These are phyloP conservation scores for Rhizophlyctis rosea DNA, from an alignment of 192 early-diverging fungal genomes.

Conservation along the genomic window DNA sequence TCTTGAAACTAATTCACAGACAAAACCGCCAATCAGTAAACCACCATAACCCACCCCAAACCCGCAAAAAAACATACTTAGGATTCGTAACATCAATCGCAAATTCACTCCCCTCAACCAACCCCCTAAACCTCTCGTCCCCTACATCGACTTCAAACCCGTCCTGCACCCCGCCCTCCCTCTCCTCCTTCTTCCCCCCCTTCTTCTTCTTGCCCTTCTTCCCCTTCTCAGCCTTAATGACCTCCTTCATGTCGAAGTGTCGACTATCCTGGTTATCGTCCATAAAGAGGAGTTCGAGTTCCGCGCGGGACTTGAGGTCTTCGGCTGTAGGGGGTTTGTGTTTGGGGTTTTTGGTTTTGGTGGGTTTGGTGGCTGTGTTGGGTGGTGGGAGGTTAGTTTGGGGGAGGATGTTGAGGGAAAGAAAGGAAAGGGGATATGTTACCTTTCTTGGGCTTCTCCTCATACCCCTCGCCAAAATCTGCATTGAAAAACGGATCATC, in stretches of 20 bases:
- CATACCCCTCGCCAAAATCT: constrained; percentile 23
- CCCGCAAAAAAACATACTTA: constrained; percentile 45
- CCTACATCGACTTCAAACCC: constrained; percentile 81
- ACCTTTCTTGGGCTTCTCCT: constrained; percentile 19
- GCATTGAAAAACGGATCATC: constrained; percentile 39
- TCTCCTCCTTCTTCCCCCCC: constrained; percentile 46
- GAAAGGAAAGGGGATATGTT: background rate
- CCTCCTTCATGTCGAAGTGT: constrained; percentile 86
- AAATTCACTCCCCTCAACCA: constrained; percentile 82
- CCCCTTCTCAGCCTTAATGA: constrained; percentile 78
- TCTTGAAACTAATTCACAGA: constrained; percentile 61
- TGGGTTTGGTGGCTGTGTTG: background rate
- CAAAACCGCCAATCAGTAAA: background rate
- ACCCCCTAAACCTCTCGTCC: constrained; percentile 81
- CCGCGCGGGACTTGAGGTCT: constrained; percentile 46
- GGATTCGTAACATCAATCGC: constrained; percentile 96
- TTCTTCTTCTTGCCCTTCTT: constrained; percentile 42
- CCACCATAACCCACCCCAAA: background rate
- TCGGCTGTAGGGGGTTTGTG: constrained; percentile 10
- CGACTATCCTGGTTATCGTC: constrained; percentile 55
- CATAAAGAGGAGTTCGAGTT: constrained; percentile 81
- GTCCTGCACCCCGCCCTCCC: constrained; percentile 63
- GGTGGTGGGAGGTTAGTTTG: background rate
- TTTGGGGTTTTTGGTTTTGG: constrained; percentile 3
- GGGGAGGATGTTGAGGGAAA: background rate